Percentiles rank a stretch among this genome's conserved stretches.
These are phyloP conservation scores for Prototheca cutis DNA, from an alignment of 163 green algal genomes.

Conservation along the genomic window DNA sequence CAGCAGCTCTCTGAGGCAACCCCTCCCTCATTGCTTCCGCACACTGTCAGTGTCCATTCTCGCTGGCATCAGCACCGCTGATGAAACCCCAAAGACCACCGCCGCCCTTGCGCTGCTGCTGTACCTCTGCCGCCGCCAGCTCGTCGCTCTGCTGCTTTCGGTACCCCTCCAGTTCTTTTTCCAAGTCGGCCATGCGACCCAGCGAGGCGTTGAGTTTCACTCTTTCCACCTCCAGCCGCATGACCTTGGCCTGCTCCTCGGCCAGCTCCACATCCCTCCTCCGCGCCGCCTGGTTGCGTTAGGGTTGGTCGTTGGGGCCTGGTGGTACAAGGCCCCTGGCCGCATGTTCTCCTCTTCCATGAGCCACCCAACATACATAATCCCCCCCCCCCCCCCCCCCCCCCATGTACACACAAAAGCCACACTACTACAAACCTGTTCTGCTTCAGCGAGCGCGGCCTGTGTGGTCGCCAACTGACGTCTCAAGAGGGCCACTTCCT, in stretches of 20 bases:
- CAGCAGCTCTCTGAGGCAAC: too few relatives aligned
- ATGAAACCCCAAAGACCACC: slow-evolving; percentile 19
- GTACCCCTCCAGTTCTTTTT: slow-evolving; percentile 53
- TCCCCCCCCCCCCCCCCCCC: neutral
- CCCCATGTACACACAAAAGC: too few relatives aligned
- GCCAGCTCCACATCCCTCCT: slow-evolving; percentile 26
- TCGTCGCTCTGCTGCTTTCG: neutral
- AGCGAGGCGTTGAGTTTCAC: slow-evolving; percentile 48
- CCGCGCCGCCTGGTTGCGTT: slow-evolving; percentile 32
- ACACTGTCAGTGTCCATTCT: too few relatives aligned
- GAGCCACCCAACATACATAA: too few relatives aligned
- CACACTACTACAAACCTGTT: slow-evolving; percentile 49
- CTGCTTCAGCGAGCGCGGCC: slow-evolving; percentile 35
- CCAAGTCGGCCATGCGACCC: slow-evolving; percentile 37
- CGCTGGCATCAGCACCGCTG: slow-evolving; percentile 6
- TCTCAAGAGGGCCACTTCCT: slow-evolving; percentile 58
- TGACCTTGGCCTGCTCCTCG: slow-evolving; percentile 39
- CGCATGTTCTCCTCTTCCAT: too few relatives aligned
- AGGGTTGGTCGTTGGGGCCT: too few relatives aligned
- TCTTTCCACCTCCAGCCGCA: slow-evolving; percentile 59
- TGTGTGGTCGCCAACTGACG: slow-evolving; percentile 50
- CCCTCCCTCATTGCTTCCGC: too few relatives aligned
- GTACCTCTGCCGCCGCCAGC: neutral
- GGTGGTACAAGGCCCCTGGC: too few relatives aligned
- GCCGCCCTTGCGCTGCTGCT: neutral